phyloP scores from a whole-genome alignment of 1,139 yeast genomes.

The Candida frijolesensis region DNA sequence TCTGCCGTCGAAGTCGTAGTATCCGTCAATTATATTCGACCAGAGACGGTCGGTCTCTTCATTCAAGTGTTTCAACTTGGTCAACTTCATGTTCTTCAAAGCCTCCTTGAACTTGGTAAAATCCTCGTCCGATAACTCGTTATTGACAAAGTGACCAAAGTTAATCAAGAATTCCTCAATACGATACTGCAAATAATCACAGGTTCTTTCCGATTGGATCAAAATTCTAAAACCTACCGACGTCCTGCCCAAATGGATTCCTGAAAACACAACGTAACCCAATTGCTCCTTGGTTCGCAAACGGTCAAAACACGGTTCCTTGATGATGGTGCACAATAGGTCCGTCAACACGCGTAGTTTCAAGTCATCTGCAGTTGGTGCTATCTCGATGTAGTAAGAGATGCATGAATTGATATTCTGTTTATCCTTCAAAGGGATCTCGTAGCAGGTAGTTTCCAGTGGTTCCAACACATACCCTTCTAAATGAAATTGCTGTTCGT shows the following conservation, averaged over 20 bases:
- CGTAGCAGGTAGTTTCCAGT: constrained; percentile 49
- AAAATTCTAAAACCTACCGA: constrained; percentile 77
- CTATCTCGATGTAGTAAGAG: constrained; percentile 75
- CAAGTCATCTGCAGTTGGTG: constrained; percentile 39
- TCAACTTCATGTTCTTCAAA: constrained; percentile 62
- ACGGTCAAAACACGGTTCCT: constrained; percentile 88
- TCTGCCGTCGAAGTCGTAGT: constrained; percentile 67
- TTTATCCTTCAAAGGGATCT: constrained; percentile 58
- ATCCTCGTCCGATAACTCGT: constrained; percentile 56
- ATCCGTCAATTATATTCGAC: constrained; percentile 71
- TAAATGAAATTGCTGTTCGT: constrained; percentile 26
- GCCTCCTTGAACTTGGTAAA: constrained; percentile 72
- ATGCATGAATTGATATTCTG: constrained; percentile 83
- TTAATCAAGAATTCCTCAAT: constrained; percentile 63
- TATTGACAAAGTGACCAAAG: constrained; percentile 38
- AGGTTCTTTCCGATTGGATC: constrained; percentile 81
- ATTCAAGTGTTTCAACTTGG: constrained; percentile 71
- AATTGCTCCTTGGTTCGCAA: constrained; percentile 89
- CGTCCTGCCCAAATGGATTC: constrained; percentile 68
- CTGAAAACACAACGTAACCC: constrained; percentile 84
- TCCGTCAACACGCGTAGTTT: constrained; percentile 54
- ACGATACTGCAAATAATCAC: constrained; percentile 75
- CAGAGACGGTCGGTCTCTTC: constrained; percentile 76
- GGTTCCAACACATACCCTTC: constrained; percentile 44
- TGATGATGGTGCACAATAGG: constrained; percentile 67